Percentiles rank a stretch among this genome's conserved stretches.
These are phyloP conservation scores for Beauveria sp. DNA, from an alignment of 2,329 filamentous ascomycete genomes.

Conservation along the genomic window DNA sequence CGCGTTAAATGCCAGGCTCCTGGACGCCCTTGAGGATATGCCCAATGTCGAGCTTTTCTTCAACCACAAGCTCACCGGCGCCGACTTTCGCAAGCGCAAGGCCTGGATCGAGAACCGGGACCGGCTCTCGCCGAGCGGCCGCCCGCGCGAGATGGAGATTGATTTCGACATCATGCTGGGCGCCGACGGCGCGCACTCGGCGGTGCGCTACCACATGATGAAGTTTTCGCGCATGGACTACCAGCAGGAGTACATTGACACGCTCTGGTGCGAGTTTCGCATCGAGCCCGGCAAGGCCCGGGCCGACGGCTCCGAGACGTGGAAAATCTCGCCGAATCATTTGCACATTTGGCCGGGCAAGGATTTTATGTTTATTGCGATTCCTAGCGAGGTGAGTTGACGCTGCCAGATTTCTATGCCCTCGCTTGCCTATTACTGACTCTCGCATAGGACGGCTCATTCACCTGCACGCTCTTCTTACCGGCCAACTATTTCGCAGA, in stretches of 20 bases:
- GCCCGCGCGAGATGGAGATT: constrained; percentile 68
- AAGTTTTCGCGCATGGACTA: constrained; percentile 89
- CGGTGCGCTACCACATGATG: constrained; percentile 89
- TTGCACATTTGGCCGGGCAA: constrained; percentile 95
- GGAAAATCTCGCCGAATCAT: constrained; percentile 82
- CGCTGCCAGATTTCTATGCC: too few relatives aligned
- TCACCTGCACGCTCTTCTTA: constrained; percentile 91
- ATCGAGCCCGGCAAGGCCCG: constrained; percentile 48
- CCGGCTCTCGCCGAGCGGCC: constrained; percentile 27
- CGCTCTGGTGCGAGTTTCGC: constrained; percentile 93
- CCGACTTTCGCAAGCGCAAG: constrained; percentile 69
- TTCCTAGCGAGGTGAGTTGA: constrained; percentile 57
- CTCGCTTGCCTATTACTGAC: constrained; percentile 9
- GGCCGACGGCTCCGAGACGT: constrained; percentile 35
- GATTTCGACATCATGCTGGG: constrained; percentile 90
- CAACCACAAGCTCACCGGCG: constrained; percentile 86
- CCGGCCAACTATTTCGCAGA: constrained; percentile 60
- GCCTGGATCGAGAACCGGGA: constrained; percentile 75
- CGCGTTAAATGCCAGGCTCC: constrained; percentile 71
- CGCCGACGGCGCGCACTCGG: constrained; percentile 90
- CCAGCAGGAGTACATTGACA: constrained; percentile 90
- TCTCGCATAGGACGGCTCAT: constrained; percentile 64
- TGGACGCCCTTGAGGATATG: constrained; percentile 75
- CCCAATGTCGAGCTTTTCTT: constrained; percentile 90
- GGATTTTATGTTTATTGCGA: constrained; percentile 97